Conservation (phyloP, 2,329 filamentous ascomycete species). For the Neonectria neomacrospora region DNA sequence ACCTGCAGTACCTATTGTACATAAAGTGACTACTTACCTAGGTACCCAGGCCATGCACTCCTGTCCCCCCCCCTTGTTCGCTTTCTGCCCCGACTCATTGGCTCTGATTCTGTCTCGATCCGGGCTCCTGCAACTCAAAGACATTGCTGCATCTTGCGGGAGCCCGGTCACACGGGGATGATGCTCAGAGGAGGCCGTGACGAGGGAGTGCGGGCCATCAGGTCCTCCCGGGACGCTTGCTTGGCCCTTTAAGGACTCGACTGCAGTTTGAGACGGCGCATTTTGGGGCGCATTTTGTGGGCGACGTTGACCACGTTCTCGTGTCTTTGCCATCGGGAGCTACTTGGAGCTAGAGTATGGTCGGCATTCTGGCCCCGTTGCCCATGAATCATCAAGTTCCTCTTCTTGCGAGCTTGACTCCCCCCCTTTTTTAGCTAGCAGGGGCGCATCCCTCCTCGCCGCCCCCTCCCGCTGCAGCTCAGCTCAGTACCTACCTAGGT, state of each 20-base stretch:
- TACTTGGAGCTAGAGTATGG: neutral
- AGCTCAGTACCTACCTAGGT: no score
- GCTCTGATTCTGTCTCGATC: conserved; percentile 18
- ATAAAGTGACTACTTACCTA: no score
- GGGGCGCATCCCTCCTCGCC: neutral
- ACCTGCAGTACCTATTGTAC: conserved; percentile 28
- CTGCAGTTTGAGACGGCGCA: neutral
- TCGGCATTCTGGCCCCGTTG: neutral
- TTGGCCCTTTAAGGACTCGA: neutral
- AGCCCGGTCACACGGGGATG: conserved; percentile 19
- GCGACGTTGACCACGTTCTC: neutral
- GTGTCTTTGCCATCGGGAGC: neutral
- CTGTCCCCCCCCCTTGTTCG: conserved; percentile 20
- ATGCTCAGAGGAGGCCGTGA: conserved; percentile 6
- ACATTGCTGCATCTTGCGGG: conserved; percentile 29
- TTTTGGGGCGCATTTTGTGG: neutral
- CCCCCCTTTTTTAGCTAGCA: neutral
- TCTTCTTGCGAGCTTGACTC: neutral
- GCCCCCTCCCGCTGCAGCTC: neutral
- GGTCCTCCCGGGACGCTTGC: neutral
- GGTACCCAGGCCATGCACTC: conserved; percentile 9
- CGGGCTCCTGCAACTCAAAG: conserved; percentile 22
- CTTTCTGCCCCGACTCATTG: conserved; percentile 22
- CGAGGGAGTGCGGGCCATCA: neutral
- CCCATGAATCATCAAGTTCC: neutral